These are phyloP conservation scores for Linnemannia zychae DNA, from an alignment of 192 early-diverging fungal genomes.

Conservation along the genomic window DNA sequence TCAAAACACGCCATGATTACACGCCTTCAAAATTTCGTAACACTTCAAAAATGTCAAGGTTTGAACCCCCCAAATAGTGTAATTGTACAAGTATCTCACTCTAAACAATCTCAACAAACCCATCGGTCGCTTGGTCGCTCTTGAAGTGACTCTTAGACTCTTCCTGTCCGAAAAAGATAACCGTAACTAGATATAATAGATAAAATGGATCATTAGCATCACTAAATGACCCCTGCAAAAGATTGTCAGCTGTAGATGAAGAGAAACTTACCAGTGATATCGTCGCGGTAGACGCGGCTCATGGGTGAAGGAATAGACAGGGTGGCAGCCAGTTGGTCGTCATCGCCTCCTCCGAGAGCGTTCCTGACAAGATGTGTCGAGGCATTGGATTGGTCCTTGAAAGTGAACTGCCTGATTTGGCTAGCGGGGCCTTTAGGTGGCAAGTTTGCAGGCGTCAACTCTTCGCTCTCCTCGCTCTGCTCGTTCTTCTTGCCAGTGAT, in stretches of 20 bases:
- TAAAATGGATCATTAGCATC: neutral
- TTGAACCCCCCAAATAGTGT: too few species aligned
- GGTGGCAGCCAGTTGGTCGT: conserved; percentile 70
- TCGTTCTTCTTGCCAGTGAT: conserved; percentile 44
- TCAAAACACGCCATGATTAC: too few species aligned
- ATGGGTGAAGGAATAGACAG: conserved; percentile 77
- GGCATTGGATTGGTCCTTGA: conserved; percentile 66
- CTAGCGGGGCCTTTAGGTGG: conserved; percentile 40
- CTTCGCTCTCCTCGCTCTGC: conserved; percentile 25
- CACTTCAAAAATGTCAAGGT: too few species aligned
- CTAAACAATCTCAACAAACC: conserved; percentile 46
- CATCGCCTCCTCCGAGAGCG: conserved; percentile 73
- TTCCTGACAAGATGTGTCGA: conserved; percentile 81
- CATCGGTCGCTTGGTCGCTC: conserved; percentile 24
- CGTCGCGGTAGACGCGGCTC: conserved; percentile 82
- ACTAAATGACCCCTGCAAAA: neutral
- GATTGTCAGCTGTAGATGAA: neutral
- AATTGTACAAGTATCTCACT: neutral
- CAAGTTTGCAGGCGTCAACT: conserved; percentile 48
- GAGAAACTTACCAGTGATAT: conserved; percentile 73
- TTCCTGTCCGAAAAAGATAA: conserved; percentile 46
- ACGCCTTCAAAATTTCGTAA: too few species aligned
- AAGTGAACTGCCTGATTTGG: conserved; percentile 51
- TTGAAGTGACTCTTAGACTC: conserved; percentile 17
- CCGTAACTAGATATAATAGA: conserved; percentile 30